Percentiles rank a stretch among this genome's conserved stretches.
phyloP scores from a whole-genome alignment of 441 rosid genomes.

The Dalechampia spathulata region DNA sequence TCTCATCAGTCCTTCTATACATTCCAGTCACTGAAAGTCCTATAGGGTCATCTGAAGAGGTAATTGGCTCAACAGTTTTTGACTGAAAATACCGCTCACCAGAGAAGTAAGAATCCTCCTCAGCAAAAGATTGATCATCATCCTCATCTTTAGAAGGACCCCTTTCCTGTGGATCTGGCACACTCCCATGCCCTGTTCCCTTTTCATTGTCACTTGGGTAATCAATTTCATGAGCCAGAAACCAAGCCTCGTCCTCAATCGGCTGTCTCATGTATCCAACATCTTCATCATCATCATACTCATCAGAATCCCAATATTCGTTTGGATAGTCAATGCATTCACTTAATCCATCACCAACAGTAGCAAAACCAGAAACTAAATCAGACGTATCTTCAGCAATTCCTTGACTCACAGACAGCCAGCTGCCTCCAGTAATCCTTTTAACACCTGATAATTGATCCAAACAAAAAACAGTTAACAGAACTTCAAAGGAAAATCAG shows the following conservation, averaged over 20 bases:
- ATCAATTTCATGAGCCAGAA: constrained; percentile 97
- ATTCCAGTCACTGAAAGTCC: constrained; percentile 55
- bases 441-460: constrained; percentile 55
- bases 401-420: constrained; percentile 98
- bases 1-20: constrained; percentile 46
- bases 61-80: constrained; percentile 53
- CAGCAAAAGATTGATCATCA: constrained; percentile 83
- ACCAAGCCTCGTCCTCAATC: constrained; percentile 95
- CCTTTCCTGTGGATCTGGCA: constrained; percentile 65
- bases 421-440: constrained; percentile 75
- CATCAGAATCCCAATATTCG: constrained; percentile 99
- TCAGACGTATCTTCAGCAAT: constrained; percentile 92
- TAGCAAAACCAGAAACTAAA: constrained; percentile 96
- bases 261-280: constrained; percentile 98
- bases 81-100: constrained; percentile 70
- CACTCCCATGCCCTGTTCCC: constrained; percentile 71
- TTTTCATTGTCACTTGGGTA: constrained; percentile 98
- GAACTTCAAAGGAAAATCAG: constrained; percentile 6
- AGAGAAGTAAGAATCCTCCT: constrained; percentile 87
- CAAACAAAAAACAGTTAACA: constrained; percentile 6
- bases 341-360: constrained; percentile 92
- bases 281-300: constrained; percentile 94
- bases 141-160: constrained; percentile 73
- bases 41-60: constrained; percentile 64
- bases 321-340: constrained; percentile 85